Base-by-base conservation (phyloP, 2,329 filamentous ascomycete species). In the Alternaria triticina region DNA sequence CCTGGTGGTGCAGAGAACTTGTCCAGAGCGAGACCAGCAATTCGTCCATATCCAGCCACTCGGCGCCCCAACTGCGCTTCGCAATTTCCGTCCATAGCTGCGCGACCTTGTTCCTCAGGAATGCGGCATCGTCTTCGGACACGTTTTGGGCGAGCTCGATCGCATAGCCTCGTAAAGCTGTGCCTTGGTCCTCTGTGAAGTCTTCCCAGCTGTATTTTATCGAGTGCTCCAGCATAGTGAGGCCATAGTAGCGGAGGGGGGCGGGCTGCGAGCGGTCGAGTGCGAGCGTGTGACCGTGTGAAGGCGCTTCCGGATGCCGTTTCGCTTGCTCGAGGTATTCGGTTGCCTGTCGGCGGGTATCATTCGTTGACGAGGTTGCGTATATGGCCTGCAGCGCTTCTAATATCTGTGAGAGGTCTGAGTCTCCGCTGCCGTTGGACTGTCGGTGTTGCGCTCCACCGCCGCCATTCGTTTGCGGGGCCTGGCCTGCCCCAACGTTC, bases 31-130 rank as follows among this genome's bases (percentile, higher is more conserved):
- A 87, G 47, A 94, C 88, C 59, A 99, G 86, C 75, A 92, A 86
- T 67, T 89, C 83, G 78, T 99, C 96, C 95, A 99, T 97, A 76
- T 96, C 90, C 84, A 91, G 89, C 96, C 96, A 99, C 65, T 96
- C 91, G 30, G 88, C 86, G n/a, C 87, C 93, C 96, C 96, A 99
- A 76, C 89, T 92, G 73, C 95, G 88, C 83, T 98, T 98, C 44
- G 94, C 94, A 57, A 97, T 86, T 80, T 98, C 96, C 8, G 94
- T 92, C 96, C 96, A 99, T 65, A 99, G 83, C 81, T 97, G 91
- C 27, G 93, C 93, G 33, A 96, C 90, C 83, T 99, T 99, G 85
- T 97, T 98, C 71, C 95, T 88, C 68, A 97, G 84, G 77, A 94
- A 99, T 30, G 87, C 80, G 3, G 93, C 92, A 76, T 98, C 95